These are phyloP conservation scores for Pilobolus umbonatus DNA, from an alignment of 192 early-diverging fungal genomes.

Conservation along the genomic window DNA sequence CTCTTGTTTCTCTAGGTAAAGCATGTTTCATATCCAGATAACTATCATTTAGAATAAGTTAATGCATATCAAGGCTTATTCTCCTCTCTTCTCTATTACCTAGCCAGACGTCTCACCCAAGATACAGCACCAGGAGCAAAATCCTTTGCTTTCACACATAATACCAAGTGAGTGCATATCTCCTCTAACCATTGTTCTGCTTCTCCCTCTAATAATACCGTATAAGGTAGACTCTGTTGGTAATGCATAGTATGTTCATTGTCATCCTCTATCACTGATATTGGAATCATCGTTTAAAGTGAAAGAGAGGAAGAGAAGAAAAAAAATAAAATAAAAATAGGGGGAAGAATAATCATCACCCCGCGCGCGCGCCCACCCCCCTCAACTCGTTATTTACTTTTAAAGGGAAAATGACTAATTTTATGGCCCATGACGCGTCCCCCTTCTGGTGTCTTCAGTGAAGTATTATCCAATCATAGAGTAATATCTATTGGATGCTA, in stretches of 20 bases:
- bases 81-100: conserved; percentile 37
- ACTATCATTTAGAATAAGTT: conserved; percentile 29
- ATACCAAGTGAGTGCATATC: conserved; percentile 42
- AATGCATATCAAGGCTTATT: conserved; percentile 2
- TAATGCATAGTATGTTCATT: conserved; percentile 30
- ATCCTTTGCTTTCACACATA: conserved; percentile 48
- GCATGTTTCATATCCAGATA: conserved; percentile 63
- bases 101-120: conserved; percentile 56
- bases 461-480: too few species aligned
- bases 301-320: too few species aligned
- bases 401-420: too few species aligned
- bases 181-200: conserved; percentile 40
- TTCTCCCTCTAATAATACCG: conserved; percentile 30
- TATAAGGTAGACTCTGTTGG: conserved; percentile 38
- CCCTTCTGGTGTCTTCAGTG: too few species aligned
- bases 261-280: conserved; percentile 32
- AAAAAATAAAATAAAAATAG: too few species aligned
- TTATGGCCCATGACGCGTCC: too few species aligned
- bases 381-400: too few species aligned
- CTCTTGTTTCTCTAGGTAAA: conserved; percentile 51
- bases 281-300: conserved; percentile 27
- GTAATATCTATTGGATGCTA: too few species aligned
- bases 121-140: conserved; percentile 46
- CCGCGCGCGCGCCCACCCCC: too few species aligned
- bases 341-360: too few species aligned